Conservation (phyloP, 2,329 filamentous ascomycete genomes). For the Apiospora kogelbergensis region DNA sequence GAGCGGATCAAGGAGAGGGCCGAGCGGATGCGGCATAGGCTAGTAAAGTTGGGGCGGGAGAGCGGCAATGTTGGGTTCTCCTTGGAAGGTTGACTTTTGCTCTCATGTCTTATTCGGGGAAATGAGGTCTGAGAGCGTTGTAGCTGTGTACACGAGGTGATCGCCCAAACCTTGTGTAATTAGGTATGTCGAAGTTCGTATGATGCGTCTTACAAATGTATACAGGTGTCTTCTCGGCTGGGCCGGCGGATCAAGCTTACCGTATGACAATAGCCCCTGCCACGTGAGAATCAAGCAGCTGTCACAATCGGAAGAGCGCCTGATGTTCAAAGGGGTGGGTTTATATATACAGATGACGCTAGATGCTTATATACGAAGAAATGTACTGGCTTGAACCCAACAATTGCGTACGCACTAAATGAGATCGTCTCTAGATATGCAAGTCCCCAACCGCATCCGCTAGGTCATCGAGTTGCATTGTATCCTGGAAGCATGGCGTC, state of each 20-base stretch:
- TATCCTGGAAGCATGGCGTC: neutral
- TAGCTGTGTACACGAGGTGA: neutral
- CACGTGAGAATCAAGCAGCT: neutral
- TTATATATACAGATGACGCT: neutral
- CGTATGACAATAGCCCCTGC: neutral
- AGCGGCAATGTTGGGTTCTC: slow-evolving; percentile 65
- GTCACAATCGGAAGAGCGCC: neutral
- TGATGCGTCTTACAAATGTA: neutral
- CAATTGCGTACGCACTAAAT: neutral
- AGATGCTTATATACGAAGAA: neutral
- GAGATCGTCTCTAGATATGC: neutral
- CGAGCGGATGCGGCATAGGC: slow-evolving; percentile 61
- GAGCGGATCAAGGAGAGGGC: slow-evolving; percentile 49
- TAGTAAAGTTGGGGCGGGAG: slow-evolving; percentile 62
- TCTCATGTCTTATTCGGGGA: neutral
- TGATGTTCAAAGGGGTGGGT: neutral
- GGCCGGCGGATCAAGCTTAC: neutral
- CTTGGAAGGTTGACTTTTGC: slow-evolving; percentile 46
- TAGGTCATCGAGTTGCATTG: neutral
- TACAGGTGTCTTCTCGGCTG: neutral
- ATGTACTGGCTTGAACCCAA: neutral
- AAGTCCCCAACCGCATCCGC: neutral
- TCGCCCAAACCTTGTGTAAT: neutral
- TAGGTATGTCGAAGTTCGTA: neutral
- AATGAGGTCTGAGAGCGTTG: neutral